A percentile compares a stretch with the other conserved stretches of the same genome.
phyloP scores from a whole-genome alignment of 2,329 filamentous ascomycete genomes.

The Microcyclosporella mali region DNA sequence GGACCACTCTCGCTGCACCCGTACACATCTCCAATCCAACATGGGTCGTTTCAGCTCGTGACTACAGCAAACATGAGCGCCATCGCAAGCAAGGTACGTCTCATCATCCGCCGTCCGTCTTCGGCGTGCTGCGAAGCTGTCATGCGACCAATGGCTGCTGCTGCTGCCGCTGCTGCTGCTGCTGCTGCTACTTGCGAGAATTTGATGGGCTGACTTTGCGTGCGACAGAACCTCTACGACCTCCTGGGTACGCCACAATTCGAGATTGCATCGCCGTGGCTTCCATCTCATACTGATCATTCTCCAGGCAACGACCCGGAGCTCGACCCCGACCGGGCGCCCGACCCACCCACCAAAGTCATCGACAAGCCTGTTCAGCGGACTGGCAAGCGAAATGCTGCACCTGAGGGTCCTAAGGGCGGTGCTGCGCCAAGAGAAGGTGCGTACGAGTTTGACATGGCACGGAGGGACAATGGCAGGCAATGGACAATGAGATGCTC shows the following conservation, averaged over 20 bases:
- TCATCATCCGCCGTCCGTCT: background rate
- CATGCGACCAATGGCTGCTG: constrained; percentile 6
- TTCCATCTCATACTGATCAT: constrained; percentile 16
- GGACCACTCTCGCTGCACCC: no score
- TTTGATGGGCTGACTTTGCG: constrained; percentile 17
- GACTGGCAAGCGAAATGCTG: constrained; percentile 79
- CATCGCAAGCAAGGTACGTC: constrained; percentile 24
- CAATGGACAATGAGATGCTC: background rate
- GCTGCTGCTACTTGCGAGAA: constrained; percentile 8
- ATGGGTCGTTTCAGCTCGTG: constrained; percentile 23
- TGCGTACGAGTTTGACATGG: constrained; percentile 43
- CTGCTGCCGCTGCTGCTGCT: no score
- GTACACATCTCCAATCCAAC: constrained; percentile 2
- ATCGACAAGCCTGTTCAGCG: constrained; percentile 76
- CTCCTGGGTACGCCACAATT: constrained; percentile 70
- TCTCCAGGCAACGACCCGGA: constrained; percentile 59
- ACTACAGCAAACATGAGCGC: constrained; percentile 17
- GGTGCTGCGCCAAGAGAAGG: constrained; percentile 66
- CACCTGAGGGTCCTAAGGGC: constrained; percentile 60
- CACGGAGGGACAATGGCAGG: background rate
- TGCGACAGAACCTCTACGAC: constrained; percentile 83
- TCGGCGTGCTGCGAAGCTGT: background rate
- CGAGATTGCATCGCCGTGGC: constrained; percentile 4
- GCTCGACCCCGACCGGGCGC: constrained; percentile 66
- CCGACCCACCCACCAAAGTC: constrained; percentile 75